Base-by-base conservation (phyloP, 2,329 filamentous ascomycete genomes). In the Cladobotryum mycophilum region DNA sequence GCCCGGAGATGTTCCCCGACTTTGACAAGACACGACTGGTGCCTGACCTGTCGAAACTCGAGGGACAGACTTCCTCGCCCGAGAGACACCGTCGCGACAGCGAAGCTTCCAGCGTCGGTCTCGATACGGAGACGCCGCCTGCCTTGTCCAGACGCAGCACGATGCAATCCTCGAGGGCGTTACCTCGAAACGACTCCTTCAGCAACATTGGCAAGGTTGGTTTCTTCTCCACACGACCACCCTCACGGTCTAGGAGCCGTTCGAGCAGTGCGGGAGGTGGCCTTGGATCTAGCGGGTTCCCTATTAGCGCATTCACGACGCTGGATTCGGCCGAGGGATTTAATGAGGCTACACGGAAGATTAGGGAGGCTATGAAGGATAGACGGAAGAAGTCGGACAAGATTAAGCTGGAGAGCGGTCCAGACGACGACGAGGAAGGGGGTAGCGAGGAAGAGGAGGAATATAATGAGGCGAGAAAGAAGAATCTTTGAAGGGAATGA, bases 1-100 rank as follows among this genome's bases (percentile, higher is more conserved):
- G 93, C 0, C 93, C 93, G 0, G 91, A 97, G 65, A 85, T 99
- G 74, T 99, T 95, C 72, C 86, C 90, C n/a, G 93, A 99, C 72
- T 99, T 96, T 64, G 88, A 93, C 60, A 80, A 84, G 55, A 79
- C 81, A 12, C 81, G 89, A 34, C 79, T 93, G 51, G 73, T 92
- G 30, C 73, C 76, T 3, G 80, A 84, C 55, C 71, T 79, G 1
- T 68, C 72, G 56, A 70, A 61, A 49, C 61, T 64, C 35, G 70
- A 22, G 55, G 63, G 15, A 48, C 64, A 2, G 55, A 48, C 46
- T 34, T 54, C 60, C 11, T 50, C 59, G 43, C 55, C 57, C 20
- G 56, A 58, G 25, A 59, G 63, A 46, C 61, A 62, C 49, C 68
- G 74, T 51, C 68, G 71, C 56, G 76, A 76, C 59, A 79, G 76